These are phyloP conservation scores for Trebouxia gelatinosa DNA, from an alignment of 163 green algal species.

Conservation along the genomic window DNA sequence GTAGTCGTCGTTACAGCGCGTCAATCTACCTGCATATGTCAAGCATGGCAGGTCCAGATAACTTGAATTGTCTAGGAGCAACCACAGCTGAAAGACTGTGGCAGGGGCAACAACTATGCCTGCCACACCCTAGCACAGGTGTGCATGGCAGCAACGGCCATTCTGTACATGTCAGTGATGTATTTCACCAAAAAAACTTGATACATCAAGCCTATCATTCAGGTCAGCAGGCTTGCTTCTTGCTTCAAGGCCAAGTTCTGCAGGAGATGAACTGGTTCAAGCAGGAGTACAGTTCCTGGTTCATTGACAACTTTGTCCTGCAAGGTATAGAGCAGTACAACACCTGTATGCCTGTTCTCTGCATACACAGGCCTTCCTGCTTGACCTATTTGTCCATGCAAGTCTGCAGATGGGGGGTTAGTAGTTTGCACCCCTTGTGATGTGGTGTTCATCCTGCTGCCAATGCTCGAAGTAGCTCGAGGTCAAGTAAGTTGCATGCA, in stretches of 20 bases:
- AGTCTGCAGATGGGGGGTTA: constrained; percentile 48
- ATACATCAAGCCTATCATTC: background rate
- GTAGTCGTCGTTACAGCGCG: background rate
- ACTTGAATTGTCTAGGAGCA: background rate
- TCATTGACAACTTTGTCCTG: constrained; percentile 47
- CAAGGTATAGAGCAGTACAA: constrained; percentile 30
- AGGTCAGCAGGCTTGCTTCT: constrained; percentile 44
- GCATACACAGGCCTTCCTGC: background rate
- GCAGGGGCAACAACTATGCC: background rate
- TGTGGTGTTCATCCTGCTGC: constrained; percentile 50
- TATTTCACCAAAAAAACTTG: background rate
- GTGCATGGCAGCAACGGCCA: background rate
- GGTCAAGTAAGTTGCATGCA: too few relatives aligned
- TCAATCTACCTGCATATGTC: background rate
- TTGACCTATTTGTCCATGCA: background rate
- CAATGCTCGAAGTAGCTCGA: constrained; percentile 37
- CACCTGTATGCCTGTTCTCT: background rate
- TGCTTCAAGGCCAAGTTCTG: constrained; percentile 40
- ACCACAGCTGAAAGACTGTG: background rate
- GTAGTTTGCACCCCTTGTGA: constrained; percentile 52
- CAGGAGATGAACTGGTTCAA: constrained; percentile 52
- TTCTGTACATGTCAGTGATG: background rate
- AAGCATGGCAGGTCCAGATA: background rate
- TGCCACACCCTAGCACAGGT: constrained; percentile 13
- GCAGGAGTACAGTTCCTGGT: constrained; percentile 44